A percentile compares a stretch with the other conserved stretches of the same genome.
These are phyloP conservation scores for Exophiala aquamarina DNA, from an alignment of 2,329 filamentous ascomycete genomes.

Conservation along the genomic window DNA sequence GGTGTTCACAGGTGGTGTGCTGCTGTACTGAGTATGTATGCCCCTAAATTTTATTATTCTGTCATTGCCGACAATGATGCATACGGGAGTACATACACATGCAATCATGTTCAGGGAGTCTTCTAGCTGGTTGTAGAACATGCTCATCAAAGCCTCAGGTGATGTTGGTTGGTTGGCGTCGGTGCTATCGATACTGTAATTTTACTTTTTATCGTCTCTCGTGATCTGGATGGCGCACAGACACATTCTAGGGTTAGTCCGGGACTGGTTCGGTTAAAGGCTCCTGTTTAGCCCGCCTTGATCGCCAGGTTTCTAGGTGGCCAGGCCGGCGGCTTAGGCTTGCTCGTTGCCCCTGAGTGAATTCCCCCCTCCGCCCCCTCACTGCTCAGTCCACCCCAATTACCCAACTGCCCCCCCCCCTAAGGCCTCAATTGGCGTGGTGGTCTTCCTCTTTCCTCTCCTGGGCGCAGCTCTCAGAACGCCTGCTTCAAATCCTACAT, in stretches of 20 bases:
- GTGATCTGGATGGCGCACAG: conserved; percentile 3
- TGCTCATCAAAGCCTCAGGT: conserved; percentile 5
- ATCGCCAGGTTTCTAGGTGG: too few relatives aligned
- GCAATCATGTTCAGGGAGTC: too few relatives aligned
- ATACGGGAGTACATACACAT: too few relatives aligned
- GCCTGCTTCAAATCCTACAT: neutral
- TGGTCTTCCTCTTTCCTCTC: neutral
- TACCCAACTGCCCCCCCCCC: neutral
- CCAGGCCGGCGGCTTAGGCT: too few relatives aligned
- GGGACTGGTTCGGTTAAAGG: too few relatives aligned
- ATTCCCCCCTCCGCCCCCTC: neutral
- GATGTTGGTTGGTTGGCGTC: neutral
- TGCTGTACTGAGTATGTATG: too few relatives aligned
- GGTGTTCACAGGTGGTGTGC: too few relatives aligned
- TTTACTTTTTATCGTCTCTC: conserved; percentile 7
- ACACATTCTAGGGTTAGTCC: too few relatives aligned
- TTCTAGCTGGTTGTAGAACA: neutral
- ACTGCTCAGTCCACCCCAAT: neutral
- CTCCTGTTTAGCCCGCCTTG: too few relatives aligned
- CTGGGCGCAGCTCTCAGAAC: neutral
- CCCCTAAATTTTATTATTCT: too few relatives aligned
- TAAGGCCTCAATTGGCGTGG: neutral
- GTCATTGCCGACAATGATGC: too few relatives aligned
- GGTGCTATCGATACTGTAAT: conserved; percentile 17
- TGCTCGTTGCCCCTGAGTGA: too few relatives aligned